Evolutionary conservation across 208 protist species (phyloP).

Genomic region (Acanthamoeba divionensis): DNA sequence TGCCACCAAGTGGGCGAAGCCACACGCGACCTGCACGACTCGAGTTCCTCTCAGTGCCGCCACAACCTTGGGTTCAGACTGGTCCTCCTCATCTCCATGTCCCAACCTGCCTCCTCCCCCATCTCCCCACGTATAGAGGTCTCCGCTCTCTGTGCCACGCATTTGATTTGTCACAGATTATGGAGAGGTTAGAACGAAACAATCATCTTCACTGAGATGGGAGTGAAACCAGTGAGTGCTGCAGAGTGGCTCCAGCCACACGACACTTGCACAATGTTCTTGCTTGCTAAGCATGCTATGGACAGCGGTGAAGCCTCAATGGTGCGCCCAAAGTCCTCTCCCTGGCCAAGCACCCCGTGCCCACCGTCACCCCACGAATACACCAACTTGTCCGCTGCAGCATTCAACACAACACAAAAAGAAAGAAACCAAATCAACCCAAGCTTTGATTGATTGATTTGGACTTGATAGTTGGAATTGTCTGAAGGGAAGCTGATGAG

Average conservation of each 20-base stretch:
- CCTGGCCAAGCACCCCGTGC: constrained; percentile 37
- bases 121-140: constrained; percentile 33
- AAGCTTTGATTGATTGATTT: too few relatives aligned
- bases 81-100: constrained; percentile 49
- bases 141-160: neutral
- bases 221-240: neutral
- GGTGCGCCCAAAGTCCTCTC: constrained; percentile 30
- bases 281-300: neutral
- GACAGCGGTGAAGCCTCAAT: constrained; percentile 35
- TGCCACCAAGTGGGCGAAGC: neutral
- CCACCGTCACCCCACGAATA: constrained; percentile 30
- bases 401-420: too few relatives aligned
- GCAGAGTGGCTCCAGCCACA: constrained; percentile 32
- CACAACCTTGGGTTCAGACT: neutral
- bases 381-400: constrained; percentile 3
- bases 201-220: neutral
- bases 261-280: neutral
- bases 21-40: constrained; percentile 16
- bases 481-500: too few relatives aligned
- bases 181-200: too few relatives aligned
- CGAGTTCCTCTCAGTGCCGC: neutral
- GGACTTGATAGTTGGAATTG: too few relatives aligned
- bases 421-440: too few relatives aligned
- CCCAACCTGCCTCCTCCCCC: neutral
- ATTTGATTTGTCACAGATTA: too few relatives aligned